These are phyloP conservation scores for Acanthochlamys bracteata DNA, from an alignment of 106 monocot species.

Conservation along the genomic window DNA sequence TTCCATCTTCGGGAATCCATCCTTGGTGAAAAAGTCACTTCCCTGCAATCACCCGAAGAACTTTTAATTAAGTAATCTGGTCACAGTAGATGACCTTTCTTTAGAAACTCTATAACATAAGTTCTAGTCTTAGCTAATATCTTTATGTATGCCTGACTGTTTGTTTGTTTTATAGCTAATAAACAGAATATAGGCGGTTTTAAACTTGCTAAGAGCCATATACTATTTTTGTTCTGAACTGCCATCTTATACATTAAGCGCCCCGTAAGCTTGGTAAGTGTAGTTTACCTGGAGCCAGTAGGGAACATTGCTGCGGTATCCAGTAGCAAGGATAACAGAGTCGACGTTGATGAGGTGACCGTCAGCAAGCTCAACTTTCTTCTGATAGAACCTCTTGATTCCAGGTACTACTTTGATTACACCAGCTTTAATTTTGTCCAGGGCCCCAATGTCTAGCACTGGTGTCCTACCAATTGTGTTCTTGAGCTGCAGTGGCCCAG, in stretches of 20 bases:
- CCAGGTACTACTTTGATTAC: constrained; percentile 33
- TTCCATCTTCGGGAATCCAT: constrained; percentile 34
- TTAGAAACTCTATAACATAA: too few species aligned
- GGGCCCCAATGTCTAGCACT: constrained; percentile 28
- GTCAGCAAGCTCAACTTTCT: constrained; percentile 24
- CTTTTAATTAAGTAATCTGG: background rate
- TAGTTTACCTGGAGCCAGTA: constrained; percentile 30
- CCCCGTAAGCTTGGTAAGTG: background rate
- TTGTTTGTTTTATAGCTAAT: too few species aligned
- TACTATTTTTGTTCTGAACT: background rate
- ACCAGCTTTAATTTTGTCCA: constrained; percentile 23
- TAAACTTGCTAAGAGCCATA: background rate
- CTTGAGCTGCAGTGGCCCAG: constrained; percentile 37
- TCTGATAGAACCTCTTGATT: constrained; percentile 17
- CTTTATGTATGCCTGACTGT: too few species aligned
- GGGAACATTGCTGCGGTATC: constrained; percentile 39
- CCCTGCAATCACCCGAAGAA: constrained; percentile 13
- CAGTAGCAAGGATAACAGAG: constrained; percentile 32
- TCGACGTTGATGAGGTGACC: constrained; percentile 18
- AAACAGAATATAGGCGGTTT: too few species aligned
- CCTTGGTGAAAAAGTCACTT: constrained; percentile 31
- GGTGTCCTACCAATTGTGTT: constrained; percentile 32
- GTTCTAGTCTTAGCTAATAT: too few species aligned
- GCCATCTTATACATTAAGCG: background rate
- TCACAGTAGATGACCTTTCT: too few species aligned